phyloP scores from a whole-genome alignment of 768 basidiomycete genomes.

The Suillus sp. region DNA sequence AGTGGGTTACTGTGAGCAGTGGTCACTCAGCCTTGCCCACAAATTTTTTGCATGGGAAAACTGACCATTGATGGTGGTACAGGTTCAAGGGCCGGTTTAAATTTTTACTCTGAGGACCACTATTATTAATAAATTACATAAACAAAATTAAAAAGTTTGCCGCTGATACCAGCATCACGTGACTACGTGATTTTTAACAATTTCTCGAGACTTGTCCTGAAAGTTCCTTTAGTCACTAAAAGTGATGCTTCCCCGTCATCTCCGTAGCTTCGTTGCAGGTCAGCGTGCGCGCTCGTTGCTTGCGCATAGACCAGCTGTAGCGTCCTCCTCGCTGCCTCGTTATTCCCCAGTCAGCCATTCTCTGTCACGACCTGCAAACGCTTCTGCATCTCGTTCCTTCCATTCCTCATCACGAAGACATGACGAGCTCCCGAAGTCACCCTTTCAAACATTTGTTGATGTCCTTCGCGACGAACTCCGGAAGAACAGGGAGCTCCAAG shows the following conservation, averaged over 20 bases:
- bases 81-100: too few relatives aligned
- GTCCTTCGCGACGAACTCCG: constrained; percentile 89
- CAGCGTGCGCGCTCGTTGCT: constrained; percentile 28
- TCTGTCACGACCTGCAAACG: constrained; percentile 15
- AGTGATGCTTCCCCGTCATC: constrained; percentile 51
- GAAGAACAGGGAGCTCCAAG: constrained; percentile 94
- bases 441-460: constrained; percentile 95
- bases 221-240: not conserved
- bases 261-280: constrained; percentile 39
- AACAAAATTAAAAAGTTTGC: too few relatives aligned
- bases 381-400: constrained; percentile 41
- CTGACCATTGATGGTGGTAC: too few relatives aligned
- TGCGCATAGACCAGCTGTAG: constrained; percentile 18
- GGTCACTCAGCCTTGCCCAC: too few relatives aligned
- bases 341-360: constrained; percentile 20
- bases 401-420: constrained; percentile 65
- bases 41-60: too few relatives aligned
- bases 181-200: constrained; percentile 5
- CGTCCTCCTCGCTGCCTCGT: constrained; percentile 33
- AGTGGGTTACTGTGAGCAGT: too few relatives aligned
- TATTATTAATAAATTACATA: too few relatives aligned
- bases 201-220: not conserved
- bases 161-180: constrained; percentile 1
- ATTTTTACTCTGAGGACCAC: too few relatives aligned
- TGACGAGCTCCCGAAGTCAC: constrained; percentile 81